Evolutionary conservation across 495 filamentous ascomycete genomes (phyloP), one percentile per base, ranked within the genome.

Genomic region (Rhypophila decipiens): DNA sequence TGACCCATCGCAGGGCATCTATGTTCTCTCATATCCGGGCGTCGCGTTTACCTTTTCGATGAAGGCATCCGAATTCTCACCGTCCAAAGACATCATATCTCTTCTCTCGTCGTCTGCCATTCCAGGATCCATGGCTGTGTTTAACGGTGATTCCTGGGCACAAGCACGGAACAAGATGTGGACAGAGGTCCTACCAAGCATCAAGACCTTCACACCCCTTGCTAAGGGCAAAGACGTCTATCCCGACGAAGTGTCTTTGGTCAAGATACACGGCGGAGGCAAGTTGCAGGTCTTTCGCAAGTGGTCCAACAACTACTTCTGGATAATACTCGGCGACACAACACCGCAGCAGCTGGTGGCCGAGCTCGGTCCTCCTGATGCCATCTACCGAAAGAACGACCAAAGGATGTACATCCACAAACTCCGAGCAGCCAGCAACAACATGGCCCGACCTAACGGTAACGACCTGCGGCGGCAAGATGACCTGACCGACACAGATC

Each of bases 301-400:
- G 42, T 74, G 72, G 70, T 66, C 69, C 21, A 67, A 71, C 48
- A 71, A 71, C 11, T 71, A 75, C 1, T 78, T 90, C 40, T 76
- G 73, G 63, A 82, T 97, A 33, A 76, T 65, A 1, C 69, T 98
- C 1, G 85, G 86, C 43, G 77, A 88, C 56, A 96, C 90, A 0
- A 89, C 86, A 8, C 84, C 87, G 1, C 93, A 98, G 69, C 90
- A 96, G 53, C 70, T 98, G 4, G 78, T 96, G 19, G 79, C 84
- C 33, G 90, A 95, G 50, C 79, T 98, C 22, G 93, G 93, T 0
- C 87, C 93, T 3, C 93, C 93, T n/a, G 89, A 95, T 67, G 87
- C 90, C 17, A 94, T 94, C 29, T 95, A 96, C 65, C 77, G 87
- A 52, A 97, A 95, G 73, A 87, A 88, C 61, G 91, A 96, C 61